These are phyloP conservation scores for Syzygium syzygioides DNA, from an alignment of 441 rosid species.

Conservation along the genomic window DNA sequence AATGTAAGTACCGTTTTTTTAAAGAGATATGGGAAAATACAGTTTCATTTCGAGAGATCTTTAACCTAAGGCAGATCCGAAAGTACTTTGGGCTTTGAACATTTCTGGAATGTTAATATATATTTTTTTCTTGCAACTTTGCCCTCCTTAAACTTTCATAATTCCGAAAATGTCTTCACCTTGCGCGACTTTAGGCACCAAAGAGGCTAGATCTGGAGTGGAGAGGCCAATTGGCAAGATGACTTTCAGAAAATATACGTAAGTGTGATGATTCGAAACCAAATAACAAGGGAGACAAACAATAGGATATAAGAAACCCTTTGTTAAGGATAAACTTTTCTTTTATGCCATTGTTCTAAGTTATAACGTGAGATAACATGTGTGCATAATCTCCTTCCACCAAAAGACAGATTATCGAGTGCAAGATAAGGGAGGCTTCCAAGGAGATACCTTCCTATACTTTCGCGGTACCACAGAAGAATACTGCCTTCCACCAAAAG, in stretches of 20 bases:
- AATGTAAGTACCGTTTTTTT: background rate
- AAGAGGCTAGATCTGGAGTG: rapidly evolving
- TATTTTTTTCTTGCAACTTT: background rate
- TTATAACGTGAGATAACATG: background rate
- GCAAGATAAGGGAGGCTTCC: background rate
- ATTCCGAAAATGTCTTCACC: background rate
- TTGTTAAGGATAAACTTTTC: background rate
- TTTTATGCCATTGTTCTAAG: background rate
- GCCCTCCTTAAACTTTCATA: background rate
- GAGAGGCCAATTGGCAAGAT: background rate
- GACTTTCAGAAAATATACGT: background rate
- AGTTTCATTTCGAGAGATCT: background rate
- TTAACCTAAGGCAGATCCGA: background rate
- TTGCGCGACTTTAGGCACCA: rapidly evolving
- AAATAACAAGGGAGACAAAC: background rate
- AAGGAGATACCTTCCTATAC: background rate
- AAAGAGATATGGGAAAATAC: rapidly evolving
- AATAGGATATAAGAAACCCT: background rate
- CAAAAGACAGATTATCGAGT: background rate
- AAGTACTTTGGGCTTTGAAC: background rate
- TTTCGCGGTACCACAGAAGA: too few relatives aligned
- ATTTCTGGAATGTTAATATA: background rate
- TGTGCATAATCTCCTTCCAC: background rate
- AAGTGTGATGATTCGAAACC: background rate
- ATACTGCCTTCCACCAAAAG: too few relatives aligned